Evolutionary conservation across 164 flowering plant species (phyloP), one percentile per base, ranked within the genome.

Genomic region (Chimonanthus salicifolius): DNA sequence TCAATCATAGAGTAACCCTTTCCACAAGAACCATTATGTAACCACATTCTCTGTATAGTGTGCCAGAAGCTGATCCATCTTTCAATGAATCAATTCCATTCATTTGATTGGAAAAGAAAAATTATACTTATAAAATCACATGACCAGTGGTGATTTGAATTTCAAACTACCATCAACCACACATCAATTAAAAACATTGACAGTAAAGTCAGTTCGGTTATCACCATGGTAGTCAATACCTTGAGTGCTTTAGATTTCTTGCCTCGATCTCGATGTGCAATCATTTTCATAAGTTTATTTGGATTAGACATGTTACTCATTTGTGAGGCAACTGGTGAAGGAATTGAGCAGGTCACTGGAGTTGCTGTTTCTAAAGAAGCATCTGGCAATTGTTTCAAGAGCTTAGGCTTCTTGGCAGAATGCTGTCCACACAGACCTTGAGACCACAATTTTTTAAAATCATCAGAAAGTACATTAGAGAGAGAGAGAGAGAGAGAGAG

Each of bases 291-390:
- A 47, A 92, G 77, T 83, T 87, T 94, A 82, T 77, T 95, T 65
- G 91, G 84, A 80, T 87, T 86, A 76, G 98, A 81, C 92, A 95
- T 88, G 78, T 95, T 93, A 83, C 96, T 92, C 95, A 94, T 87
- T 75, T 95, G 99, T 50, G 98, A 96, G 47, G 93, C 91, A 69
- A 80, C 97, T 21, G 98, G 99, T 67, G 97, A 94, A 82, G 99
- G 90, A 76, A 88, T 80, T 62, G 97, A 84, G 46, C 90, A 92
- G 79, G 69, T 75, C 65, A 78, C 72, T 13, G 88, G 88, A 79
- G 79, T 71, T 43, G 78, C 69, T 71, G 77, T 83, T 71, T 96
- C 97, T 78, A 82, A 86, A 70, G 87, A 80, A 75, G 79, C 82
- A 67, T 93, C 99, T 0, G 79, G 77, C 49, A 85, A 76, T 70